Percentiles rank a stretch among this genome's conserved stretches.
phyloP scores from a whole-genome alignment of 768 basidiomycete species.

The Lactarius tabidus region DNA sequence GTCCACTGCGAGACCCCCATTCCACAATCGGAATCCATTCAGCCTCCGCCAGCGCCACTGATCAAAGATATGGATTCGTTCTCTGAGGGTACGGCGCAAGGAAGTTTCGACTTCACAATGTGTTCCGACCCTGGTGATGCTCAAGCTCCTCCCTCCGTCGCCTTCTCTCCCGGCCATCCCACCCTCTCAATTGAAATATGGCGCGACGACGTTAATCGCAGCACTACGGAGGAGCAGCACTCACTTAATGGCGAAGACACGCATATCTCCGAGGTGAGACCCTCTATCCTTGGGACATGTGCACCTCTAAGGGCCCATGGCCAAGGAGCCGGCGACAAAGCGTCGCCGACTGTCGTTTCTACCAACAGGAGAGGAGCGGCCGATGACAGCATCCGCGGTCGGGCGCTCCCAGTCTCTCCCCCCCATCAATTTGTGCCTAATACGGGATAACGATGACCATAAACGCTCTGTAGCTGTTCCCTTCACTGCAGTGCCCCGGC shows the following conservation, averaged over 20 bases:
- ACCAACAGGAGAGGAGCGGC: constrained; percentile 11
- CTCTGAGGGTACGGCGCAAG: constrained; percentile 52
- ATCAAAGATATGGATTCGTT: constrained; percentile 57
- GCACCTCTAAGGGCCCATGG: constrained; percentile 20
- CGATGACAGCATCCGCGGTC: background rate
- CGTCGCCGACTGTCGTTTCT: constrained; percentile 24
- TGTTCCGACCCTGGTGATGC: constrained; percentile 21
- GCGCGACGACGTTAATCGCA: constrained; percentile 38
- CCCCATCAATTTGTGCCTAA: constrained; percentile 13
- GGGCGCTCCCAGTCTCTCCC: constrained; percentile 20
- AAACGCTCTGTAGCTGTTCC: constrained; percentile 1
- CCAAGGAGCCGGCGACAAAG: constrained; percentile 27
- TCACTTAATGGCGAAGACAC: constrained; percentile 4
- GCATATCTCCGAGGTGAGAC: constrained; percentile 19
- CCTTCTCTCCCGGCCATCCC: constrained; percentile 27
- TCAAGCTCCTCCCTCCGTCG: constrained; percentile 16
- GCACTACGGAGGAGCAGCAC: constrained; percentile 8
- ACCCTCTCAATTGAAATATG: constrained; percentile 40
- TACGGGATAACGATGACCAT: constrained; percentile 15
- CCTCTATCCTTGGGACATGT: background rate
- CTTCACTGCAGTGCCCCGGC: constrained; percentile 6
- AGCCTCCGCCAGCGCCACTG: constrained; percentile 41
- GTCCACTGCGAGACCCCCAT: constrained; percentile 14
- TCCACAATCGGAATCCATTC: constrained; percentile 26
- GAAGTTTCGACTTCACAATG: constrained; percentile 48